Base-by-base conservation (phyloP, 164 flowering plant genomes). In the Vitis cinerea region DNA sequence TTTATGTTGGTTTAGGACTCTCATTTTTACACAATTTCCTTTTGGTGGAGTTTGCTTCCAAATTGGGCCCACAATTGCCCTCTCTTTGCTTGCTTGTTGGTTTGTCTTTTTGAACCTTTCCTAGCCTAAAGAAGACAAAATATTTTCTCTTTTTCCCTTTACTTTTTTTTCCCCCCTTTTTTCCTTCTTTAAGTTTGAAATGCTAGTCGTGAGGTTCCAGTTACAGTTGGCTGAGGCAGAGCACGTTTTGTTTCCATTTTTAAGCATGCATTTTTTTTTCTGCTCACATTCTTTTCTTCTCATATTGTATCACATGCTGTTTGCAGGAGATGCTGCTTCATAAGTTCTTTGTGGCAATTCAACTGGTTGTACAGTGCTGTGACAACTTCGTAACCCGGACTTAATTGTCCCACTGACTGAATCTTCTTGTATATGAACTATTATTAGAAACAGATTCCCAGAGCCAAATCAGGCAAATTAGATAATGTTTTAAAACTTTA, bases 331-430 rank as follows among this genome's bases (percentile, higher is more conserved):
- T 3, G 59, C 71, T 67, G 68, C 71, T 19, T 63, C 14, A 9
- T 6, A 53, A 56, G 66, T 51, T 56, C 31, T 14, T 17, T 58
- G 67, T 48, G 50, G 67, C 67, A 55, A 52, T 56, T 62, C 48
- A 56, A 3, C 67, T 60, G 74, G 76, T 56, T 77, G 76, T 72
- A 70, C 71, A 73, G 71, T 17, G 50, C 61, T 61, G 63, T 69
- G 58, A 70, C 74, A 37, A 62, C 71, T 2, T 7, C 17, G 8
- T 69, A 31, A 50, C 69, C 44, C 44, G 44, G 11, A 30, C 65
- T 72, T 44, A 50, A 31, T 72, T 37, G 59, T 59, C 50, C 2
- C 6, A 30, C 50, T 50, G 57, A 67, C 50, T 47, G 50, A 61
- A 51, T 31, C 49, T 58, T 61, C 59, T 66, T 75, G 74, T 70